phyloP scores from a whole-genome alignment of 768 basidiomycete genomes.

The Leccinum fibrillosum region DNA sequence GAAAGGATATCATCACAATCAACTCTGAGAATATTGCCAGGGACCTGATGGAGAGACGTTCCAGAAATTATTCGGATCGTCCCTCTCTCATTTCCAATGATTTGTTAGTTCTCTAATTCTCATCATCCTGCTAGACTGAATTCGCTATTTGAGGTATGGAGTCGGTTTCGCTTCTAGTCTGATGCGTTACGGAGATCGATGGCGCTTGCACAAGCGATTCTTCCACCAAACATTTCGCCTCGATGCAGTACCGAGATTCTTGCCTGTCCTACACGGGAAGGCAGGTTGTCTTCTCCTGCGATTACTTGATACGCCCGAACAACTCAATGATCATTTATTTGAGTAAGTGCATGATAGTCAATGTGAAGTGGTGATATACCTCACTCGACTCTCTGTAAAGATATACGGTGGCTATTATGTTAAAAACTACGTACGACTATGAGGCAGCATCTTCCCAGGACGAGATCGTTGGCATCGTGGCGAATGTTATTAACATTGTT shows the following conservation, averaged over 20 bases:
- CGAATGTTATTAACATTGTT: not conserved
- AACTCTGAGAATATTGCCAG: not conserved
- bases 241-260: not conserved
- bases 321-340: not conserved
- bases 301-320: not conserved
- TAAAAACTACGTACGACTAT: not conserved
- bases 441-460: not conserved
- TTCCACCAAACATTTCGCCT: not conserved
- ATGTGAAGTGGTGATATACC: too few relatives aligned
- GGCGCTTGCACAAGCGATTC: not conserved
- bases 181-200: not conserved
- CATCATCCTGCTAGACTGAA: not conserved
- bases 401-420: not conserved
- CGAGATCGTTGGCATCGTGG: not conserved
- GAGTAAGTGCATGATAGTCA: too few relatives aligned
- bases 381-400: not conserved
- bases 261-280: not conserved
- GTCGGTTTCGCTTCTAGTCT: not conserved
- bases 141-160: not conserved
- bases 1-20: not conserved
- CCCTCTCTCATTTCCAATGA: not conserved
- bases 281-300: not conserved
- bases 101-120: not conserved
- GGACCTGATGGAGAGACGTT: not conserved
- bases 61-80: not conserved